Percentiles rank a stretch among this genome's conserved stretches.
Evolutionary conservation across 1,139 yeast species (phyloP).

Genomic region (Geotrichum restrictum): DNA sequence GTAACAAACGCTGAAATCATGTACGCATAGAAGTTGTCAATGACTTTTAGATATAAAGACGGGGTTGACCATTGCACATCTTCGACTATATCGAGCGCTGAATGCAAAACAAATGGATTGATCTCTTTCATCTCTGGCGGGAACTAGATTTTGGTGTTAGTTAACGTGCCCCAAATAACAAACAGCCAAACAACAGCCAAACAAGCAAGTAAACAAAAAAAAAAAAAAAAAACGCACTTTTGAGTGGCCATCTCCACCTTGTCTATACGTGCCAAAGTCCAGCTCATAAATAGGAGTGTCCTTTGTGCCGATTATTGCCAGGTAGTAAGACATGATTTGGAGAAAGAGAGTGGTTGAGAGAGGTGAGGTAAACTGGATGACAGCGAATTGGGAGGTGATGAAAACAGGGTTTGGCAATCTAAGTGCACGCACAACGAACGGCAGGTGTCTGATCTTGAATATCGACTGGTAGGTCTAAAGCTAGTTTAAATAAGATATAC

Average conservation of each 20-base stretch:
- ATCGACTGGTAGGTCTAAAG: too few relatives aligned
- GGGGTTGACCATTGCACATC: slow-evolving; percentile 78
- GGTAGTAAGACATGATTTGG: slow-evolving; percentile 62
- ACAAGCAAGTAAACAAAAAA: background rate
- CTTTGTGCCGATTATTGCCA: slow-evolving; percentile 80
- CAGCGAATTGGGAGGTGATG: too few relatives aligned
- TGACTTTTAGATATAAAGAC: slow-evolving; percentile 63
- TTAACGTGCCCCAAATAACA: background rate
- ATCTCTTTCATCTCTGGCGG: slow-evolving; percentile 70
- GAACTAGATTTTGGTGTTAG: slow-evolving; percentile 41
- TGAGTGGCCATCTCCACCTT: slow-evolving; percentile 58
- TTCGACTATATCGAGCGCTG: slow-evolving; percentile 84
- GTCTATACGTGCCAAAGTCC: slow-evolving; percentile 75
- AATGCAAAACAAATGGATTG: slow-evolving; percentile 81
- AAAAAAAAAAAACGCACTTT: slow-evolving; percentile 31
- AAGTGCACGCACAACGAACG: too few relatives aligned
- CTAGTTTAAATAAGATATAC: too few relatives aligned
- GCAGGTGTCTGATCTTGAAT: too few relatives aligned
- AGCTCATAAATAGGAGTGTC: slow-evolving; percentile 86
- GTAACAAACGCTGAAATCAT: slow-evolving; percentile 78
- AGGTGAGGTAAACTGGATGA: too few relatives aligned
- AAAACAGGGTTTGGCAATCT: too few relatives aligned
- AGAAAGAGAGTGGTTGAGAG: too few relatives aligned
- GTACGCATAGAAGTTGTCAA: slow-evolving; percentile 83
- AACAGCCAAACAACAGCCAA: background rate